Base-by-base conservation (phyloP, 1,284 basidiomycete genomes). In the Inonotus hispidus region DNA sequence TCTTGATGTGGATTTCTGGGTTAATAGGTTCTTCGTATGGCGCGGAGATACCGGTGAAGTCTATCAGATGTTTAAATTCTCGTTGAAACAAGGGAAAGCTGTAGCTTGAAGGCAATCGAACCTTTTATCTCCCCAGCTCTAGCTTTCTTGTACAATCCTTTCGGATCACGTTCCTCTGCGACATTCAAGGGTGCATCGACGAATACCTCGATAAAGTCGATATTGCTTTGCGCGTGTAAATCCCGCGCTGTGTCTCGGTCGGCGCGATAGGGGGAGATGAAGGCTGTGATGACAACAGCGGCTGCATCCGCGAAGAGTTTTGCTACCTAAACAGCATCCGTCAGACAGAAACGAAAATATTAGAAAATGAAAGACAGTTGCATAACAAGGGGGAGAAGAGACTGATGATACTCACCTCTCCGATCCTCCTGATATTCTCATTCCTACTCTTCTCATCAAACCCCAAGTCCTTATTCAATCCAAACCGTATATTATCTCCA, bases 101-200 rank as follows among this genome's bases (percentile, higher is more conserved):
- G 19, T n/a, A 16, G 5, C 14, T 6, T 2, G 5, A 43, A 43
- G 16, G 16, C 14, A 14, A 6, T 67, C 70, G 53, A 56, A 93
- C 95, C 93, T 82, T 95, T 96, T 72, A 99, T 98, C 76, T 96
- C 92, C 23, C 97, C 96, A 1, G 91, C 88, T 64, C 95, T 80
- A 4, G 97, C 97, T 75, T 95, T 98, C 79, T 95, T 97, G 80
- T 99, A 99, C 61, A 99, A 77, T 0, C 96, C 97, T 75, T 99
- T 99, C 4, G 97, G 97, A 74, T 99, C 96, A 56, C 97, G 85
- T 71, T 84, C 77, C 76, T 99, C 97, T 39, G 93, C 94, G 46
- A 97, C 87, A 53, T 80, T 74, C 45, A 99, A 81, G 11, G 95
- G 93, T 0, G 95, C 95, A 73, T 99, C 96, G 57, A 98, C 81